Evolutionary conservation across 768 basidiomycete species (phyloP).

Genomic region (Trametes meyenii): DNA sequence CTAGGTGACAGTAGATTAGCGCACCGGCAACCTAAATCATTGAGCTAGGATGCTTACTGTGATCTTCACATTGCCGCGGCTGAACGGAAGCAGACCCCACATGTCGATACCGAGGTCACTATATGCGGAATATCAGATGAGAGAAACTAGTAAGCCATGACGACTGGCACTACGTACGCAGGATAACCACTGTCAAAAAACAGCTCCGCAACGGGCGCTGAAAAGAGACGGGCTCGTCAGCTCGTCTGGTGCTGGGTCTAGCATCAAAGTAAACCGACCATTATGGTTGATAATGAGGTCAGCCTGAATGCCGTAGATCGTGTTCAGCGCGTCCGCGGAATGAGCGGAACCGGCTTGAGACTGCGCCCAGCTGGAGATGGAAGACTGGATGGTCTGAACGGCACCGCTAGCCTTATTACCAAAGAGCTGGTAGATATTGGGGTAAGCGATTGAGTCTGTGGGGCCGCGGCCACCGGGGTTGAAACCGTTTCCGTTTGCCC

Average conservation of each 20-base stretch:
- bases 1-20: conserved; percentile 29
- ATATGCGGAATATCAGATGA: neutral
- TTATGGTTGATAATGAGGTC: conserved; percentile 50
- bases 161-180: conserved; percentile 35
- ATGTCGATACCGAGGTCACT: conserved; percentile 51
- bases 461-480: conserved; percentile 15
- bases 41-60: conserved; percentile 34
- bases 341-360: conserved; percentile 45
- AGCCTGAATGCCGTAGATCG: conserved; percentile 49
- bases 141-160: neutral
- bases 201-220: conserved; percentile 51
- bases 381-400: conserved; percentile 39
- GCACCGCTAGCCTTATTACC: conserved; percentile 34
- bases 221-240: conserved; percentile 8
- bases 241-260: too few relatives aligned
- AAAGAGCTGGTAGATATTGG: conserved; percentile 53
- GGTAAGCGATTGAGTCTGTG: conserved; percentile 52
- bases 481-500: conserved; percentile 15
- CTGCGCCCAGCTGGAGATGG: conserved; percentile 45
- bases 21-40: neutral
- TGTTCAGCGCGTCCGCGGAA: conserved; percentile 43
- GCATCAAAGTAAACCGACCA: conserved; percentile 29
- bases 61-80: conserved; percentile 53
- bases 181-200: conserved; percentile 52
- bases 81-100: conserved; percentile 61